phyloP scores from a whole-genome alignment of 768 basidiomycete species.

The Boletus sp. region DNA sequence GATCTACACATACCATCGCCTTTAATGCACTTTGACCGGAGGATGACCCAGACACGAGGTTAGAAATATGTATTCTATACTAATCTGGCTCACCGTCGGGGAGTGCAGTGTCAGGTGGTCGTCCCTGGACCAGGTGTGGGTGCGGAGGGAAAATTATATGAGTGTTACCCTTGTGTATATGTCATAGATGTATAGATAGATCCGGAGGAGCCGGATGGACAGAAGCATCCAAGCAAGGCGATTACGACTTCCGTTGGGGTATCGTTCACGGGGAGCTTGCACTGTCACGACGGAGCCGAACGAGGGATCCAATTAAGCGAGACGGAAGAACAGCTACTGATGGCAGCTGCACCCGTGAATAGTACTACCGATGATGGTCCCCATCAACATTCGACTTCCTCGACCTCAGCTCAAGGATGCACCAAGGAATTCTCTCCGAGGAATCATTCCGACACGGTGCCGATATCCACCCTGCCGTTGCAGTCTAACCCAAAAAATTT shows the following conservation, averaged over 20 bases:
- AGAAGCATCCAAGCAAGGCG: constrained; percentile 9
- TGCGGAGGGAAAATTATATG: constrained; percentile 22
- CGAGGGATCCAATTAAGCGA: constrained; percentile 12
- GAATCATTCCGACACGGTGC: constrained; percentile 11
- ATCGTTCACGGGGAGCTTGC: background rate
- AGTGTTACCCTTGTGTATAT: constrained; percentile 22
- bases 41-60: constrained; percentile 7
- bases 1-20: constrained; percentile 31
- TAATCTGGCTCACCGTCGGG: constrained; percentile 25
- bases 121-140: constrained; percentile 28
- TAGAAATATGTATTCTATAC: constrained; percentile 23
- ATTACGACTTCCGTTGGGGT: constrained; percentile 17
- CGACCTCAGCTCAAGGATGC: background rate
- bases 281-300: constrained; percentile 25
- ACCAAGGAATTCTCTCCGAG: constrained; percentile 3
- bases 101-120: constrained; percentile 1
- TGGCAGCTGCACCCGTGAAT: constrained; percentile 3
- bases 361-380: background rate
- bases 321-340: constrained; percentile 6
- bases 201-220: constrained; percentile 13
- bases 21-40: constrained; percentile 23
- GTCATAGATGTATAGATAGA: constrained; percentile 19
- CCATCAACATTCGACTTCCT: background rate
- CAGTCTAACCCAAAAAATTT: constrained; percentile 28
- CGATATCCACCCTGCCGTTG: constrained; percentile 21